phyloP scores from a whole-genome alignment of 306 rosid genomes.

The Dalbergia cochinchinensis region DNA sequence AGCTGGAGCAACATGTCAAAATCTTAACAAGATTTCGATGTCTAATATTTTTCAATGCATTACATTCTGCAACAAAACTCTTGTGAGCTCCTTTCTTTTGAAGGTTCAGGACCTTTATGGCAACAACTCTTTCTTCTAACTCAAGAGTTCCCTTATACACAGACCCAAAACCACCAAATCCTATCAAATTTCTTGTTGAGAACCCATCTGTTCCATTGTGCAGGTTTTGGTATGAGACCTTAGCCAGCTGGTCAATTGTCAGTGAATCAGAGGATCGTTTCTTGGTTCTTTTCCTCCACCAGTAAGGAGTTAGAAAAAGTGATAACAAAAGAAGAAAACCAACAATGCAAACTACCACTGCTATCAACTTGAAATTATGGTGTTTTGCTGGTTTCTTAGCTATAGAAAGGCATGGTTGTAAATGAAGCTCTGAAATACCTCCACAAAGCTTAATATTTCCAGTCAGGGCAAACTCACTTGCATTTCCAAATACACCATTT shows the following conservation, averaged over 20 bases:
- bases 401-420: constrained; percentile 24
- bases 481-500: constrained; percentile 49
- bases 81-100: constrained; percentile 44
- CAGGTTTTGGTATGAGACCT: constrained; percentile 39
- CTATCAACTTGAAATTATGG: constrained; percentile 10
- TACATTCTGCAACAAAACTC: constrained; percentile 46
- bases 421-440: constrained; percentile 40
- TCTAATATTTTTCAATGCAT: constrained; percentile 30
- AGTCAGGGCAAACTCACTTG: not conserved
- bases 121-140: constrained; percentile 31
- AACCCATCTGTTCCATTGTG: constrained; percentile 38
- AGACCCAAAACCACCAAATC: constrained; percentile 37
- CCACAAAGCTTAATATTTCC: constrained; percentile 50
- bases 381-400: constrained; percentile 34
- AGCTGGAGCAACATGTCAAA: constrained; percentile 45
- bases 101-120: constrained; percentile 49
- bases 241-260: not conserved
- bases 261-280: not conserved
- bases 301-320: not conserved
- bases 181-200: constrained; percentile 31
- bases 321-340: not conserved
- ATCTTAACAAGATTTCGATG: constrained; percentile 45
- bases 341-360: constrained; percentile 21
- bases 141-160: constrained; percentile 44
- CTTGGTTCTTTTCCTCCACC: constrained; percentile 15